Base-by-base conservation (phyloP, 2,329 filamentous ascomycete species). In the Macrophomina tecta region DNA sequence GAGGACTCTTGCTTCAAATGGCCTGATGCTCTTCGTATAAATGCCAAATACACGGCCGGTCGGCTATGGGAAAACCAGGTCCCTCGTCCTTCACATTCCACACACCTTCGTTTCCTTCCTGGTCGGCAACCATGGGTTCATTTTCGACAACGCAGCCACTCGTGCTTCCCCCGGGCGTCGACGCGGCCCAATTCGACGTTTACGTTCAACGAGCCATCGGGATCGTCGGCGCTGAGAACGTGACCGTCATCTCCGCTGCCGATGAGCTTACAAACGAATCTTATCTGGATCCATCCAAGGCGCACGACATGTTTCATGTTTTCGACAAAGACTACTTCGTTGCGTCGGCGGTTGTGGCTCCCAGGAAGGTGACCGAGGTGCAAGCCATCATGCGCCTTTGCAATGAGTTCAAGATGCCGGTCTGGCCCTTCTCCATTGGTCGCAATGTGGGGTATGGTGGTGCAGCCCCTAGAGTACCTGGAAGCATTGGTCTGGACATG, bases 361-460 rank as follows among this genome's bases (percentile, higher is more conserved):
- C 82, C 6, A 78, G 78, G 23, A 79, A 73, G 4, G 81, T 80
- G 0, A 75, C 77, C 6, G 76, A 79, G 18, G 76, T 78, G n/a
- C 73, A 76, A 38, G 63, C 66, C 5, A 69, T 77, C 30, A 71
- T 77, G 18, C 64, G 68, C n/a, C 74, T 75, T 69, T 77, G 76
- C 16, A 79, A 79, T 64, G 71, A 74, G 60, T 72, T 77, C 68
- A 69, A 71, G 9, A 71, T 79, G 14, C 76, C 77, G 3, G 58
- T 79, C 5, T 79, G 73, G 67, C 75, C 71, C 45, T 76, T 69
- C 71, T 74, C 74, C 60, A 75, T 72, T 68, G 82, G 81, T 8
- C 77, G 82, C 32, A 85, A 85, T 69, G 71, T 83, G 3, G 82
- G 83, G 11, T 85, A 85, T 66, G 84, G 83, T 14, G 83, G 83